phyloP scores from a whole-genome alignment of 2,329 filamentous ascomycete genomes.

The Bipolaris cookei region DNA sequence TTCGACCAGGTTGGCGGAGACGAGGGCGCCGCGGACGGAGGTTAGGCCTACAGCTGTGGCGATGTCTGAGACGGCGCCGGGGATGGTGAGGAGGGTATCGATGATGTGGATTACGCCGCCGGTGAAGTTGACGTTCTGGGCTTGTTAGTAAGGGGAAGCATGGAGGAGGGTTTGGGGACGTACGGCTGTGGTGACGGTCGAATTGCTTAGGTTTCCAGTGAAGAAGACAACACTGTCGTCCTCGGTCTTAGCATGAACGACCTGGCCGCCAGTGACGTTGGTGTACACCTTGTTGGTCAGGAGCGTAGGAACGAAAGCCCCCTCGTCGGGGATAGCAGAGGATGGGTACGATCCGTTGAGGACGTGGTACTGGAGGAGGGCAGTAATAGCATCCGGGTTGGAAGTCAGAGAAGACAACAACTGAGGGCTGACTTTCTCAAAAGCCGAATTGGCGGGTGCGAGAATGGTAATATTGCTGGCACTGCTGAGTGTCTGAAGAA shows the following conservation, averaged over 20 bases:
- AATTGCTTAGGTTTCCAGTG: conserved; percentile 59
- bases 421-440: conserved; percentile 49
- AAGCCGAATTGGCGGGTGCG: conserved; percentile 62
- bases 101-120: conserved; percentile 57
- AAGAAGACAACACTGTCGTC: conserved; percentile 58
- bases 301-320: conserved; percentile 56
- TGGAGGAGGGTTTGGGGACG: conserved; percentile 25
- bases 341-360: conserved; percentile 59
- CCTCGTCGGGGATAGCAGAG: conserved; percentile 47
- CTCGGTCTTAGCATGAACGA: conserved; percentile 55
- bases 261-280: conserved; percentile 67
- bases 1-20: conserved; percentile 48
- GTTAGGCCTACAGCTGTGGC: conserved; percentile 47
- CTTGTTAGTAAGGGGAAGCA: neutral
- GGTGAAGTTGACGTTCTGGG: conserved; percentile 52
- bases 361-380: conserved; percentile 65
- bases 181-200: conserved; percentile 59
- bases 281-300: conserved; percentile 60
- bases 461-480: conserved; percentile 63
- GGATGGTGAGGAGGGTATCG: conserved; percentile 53
- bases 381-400: conserved; percentile 47
- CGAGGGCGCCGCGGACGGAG: conserved; percentile 52
- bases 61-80: conserved; percentile 40
- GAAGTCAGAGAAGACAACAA: conserved; percentile 36
- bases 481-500: conserved; percentile 48